Evolutionary conservation across 2,329 filamentous ascomycete species (phyloP), one percentile per base, ranked within the genome.

Genomic region (Nothophoma quercina): DNA sequence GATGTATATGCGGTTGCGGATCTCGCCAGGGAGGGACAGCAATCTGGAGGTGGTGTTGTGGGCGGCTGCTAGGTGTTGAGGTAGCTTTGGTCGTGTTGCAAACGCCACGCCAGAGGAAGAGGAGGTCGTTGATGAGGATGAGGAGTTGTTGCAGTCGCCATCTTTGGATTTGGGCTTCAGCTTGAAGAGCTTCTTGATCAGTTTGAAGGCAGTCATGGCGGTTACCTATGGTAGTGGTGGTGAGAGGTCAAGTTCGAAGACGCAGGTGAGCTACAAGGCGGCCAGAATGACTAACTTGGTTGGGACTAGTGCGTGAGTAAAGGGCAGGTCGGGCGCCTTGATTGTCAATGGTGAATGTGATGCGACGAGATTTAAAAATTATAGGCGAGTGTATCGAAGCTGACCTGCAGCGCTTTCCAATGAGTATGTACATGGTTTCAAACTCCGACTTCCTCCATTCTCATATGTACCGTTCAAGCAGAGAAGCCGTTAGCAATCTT

Each of bases 1-100:
- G 15, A 39, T 22, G 22, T 63, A 63, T 18, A 63, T 58, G 1
- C 22, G 33, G 19, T 56, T 59, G 5, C 60, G 53, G 3, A 63
- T n/a, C 18, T 63, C 58, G 5, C 58, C 53, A 0, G 60, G 60
- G 3, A 61, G 56, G 2, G 41, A 48, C 7, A 61, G 36, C n/a
- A 63, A 26, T 7, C 7, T 30, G 28, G 25, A 9, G 9, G 40
- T 28, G 40, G 44, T 12, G 25, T 7, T n/a, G 1, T 23, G 12
- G 38, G 30, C 6, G 25, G 19, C 4, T 13, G 18, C 25, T 26
- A 7, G 10, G 1, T 25, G 23, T 19, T 21, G 30, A 12, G 16
- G 9, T 10, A 36, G 30, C 12, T 35, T 12, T 7, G 12, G 30
- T 3, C 2, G 15, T 28, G 32, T 33, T 28, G 16, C 5, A 30